phyloP scores from a whole-genome alignment of 1,139 yeast species.

The Suhomyces bokatorum region DNA sequence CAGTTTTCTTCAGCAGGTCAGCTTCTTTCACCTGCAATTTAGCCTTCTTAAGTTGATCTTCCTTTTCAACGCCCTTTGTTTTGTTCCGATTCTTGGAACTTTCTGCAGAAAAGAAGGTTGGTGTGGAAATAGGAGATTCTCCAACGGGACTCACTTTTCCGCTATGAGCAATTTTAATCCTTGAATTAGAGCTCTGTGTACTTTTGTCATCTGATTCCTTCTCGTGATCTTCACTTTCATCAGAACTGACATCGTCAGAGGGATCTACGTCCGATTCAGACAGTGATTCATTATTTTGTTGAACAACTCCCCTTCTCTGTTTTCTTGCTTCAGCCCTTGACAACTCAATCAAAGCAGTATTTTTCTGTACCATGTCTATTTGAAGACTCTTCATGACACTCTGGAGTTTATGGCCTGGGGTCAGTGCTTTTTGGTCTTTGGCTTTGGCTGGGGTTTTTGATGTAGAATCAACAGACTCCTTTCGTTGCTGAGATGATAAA shows the following conservation, averaged over 20 bases:
- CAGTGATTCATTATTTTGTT: not conserved
- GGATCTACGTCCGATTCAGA: not conserved
- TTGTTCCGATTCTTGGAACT: not conserved
- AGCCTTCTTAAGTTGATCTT: no score
- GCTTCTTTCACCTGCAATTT: not conserved
- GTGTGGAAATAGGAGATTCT: not conserved
- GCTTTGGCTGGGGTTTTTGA: not conserved
- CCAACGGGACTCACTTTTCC: not conserved
- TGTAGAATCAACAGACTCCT: not conserved
- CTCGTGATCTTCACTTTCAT: not conserved
- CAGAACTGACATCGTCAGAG: not conserved
- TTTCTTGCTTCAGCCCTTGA: not conserved
- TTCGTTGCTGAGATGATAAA: not conserved
- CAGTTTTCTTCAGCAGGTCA: not conserved
- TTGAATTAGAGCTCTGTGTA: no score
- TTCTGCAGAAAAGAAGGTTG: not conserved
- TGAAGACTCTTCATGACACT: slow-evolving; percentile 20
- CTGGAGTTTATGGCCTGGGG: not conserved
- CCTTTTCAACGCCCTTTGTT: not conserved
- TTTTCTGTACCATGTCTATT: slow-evolving; percentile 26
- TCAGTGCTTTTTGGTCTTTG: not conserved
- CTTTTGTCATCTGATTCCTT: not conserved
- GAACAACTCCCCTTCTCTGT: not conserved
- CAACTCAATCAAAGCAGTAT: slow-evolving; percentile 4
- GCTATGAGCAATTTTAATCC: no score